Conservation (phyloP, 768 basidiomycete genomes). For the Hortiboletus campestris region DNA sequence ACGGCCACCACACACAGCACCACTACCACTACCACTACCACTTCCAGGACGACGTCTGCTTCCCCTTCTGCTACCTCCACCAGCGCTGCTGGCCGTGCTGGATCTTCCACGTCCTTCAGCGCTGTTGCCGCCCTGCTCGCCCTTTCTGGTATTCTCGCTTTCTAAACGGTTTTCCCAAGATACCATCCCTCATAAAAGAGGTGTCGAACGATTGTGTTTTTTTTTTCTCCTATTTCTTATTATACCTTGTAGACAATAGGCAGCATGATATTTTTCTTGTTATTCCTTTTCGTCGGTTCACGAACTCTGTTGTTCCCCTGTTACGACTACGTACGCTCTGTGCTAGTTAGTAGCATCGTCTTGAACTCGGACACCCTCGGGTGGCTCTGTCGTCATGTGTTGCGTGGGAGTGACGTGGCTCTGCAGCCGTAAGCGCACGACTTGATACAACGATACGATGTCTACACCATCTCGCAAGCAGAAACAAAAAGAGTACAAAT, state of each 20-base stretch:
- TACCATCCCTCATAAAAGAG: constrained; percentile 2
- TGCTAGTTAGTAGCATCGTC: neutral
- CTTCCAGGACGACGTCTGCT: constrained; percentile 18
- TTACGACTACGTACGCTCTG: neutral
- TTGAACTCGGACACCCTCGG: neutral
- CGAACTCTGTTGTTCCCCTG: neutral
- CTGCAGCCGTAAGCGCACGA: neutral
- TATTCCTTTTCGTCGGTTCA: constrained; percentile 4
- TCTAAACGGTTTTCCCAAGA: constrained; percentile 8
- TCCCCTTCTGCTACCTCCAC: constrained; percentile 15
- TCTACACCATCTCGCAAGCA: constrained; percentile 21
- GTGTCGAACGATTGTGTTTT: constrained; percentile 8
- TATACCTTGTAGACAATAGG: constrained; percentile 6
- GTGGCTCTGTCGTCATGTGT: too few species aligned
- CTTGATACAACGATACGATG: constrained; percentile 8
- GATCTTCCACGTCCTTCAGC: constrained; percentile 20
- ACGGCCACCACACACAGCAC: neutral
- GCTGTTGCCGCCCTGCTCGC: constrained; percentile 19
- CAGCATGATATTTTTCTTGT: constrained; percentile 9
- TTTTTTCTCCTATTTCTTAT: neutral
- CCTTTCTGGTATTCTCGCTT: constrained; percentile 21
- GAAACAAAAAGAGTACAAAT: constrained; percentile 33
- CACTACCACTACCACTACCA: constrained; percentile 27
- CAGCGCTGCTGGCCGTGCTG: constrained; percentile 23
- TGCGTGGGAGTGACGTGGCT: constrained; percentile 1